Evolutionary conservation across 352 stramenopile species (phyloP), one percentile per base, ranked within the genome.

Genomic region (Phytophthora citricola): DNA sequence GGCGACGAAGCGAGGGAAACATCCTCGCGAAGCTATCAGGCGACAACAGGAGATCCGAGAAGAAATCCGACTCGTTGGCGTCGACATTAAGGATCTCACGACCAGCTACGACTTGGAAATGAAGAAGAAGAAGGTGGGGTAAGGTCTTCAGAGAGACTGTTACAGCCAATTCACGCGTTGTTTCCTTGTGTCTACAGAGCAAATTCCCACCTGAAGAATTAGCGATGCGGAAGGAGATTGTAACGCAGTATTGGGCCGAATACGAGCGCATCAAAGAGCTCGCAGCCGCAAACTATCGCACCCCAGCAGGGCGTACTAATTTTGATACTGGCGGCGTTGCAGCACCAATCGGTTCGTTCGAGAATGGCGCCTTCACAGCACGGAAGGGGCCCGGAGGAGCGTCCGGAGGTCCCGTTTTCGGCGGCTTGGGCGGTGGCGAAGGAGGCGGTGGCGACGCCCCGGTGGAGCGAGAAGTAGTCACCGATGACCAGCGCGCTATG

Each of bases 41-140:
- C 71, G 85, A 14, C 85, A 95, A 58, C 85, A 93, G 55, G 83
- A 91, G 58, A 89, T 94, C 51, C 74, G 84, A 58, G 85, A 95
- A 56, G 86, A 95, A 46, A 87, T 94, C 47, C 86, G 83, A 1
- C 69, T 92, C 10, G 78, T 91, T 5, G 73, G 77, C 5, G 73
- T 91, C 39, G 88, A 95, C 45, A 89, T 94, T 51, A 79, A 78
- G 43, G 86, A 93, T 60, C 80, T 93, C 47, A 84, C 78, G 51
- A 69, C 69, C 4, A 91, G 78, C 34, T 90, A 89, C 58, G 84
- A 93, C 47, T 72, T 81, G 20, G 85, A 93, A 58, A 66, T 75
- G 45, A 92, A 92, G 63, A 94, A 95, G 79, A 94, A 91, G 54
- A 94, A 92, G 75, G 87, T 90, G 15, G 10, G 43, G 84, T 90